phyloP scores from a whole-genome alignment of 495 filamentous ascomycete genomes.

The Tuber aestivum region DNA sequence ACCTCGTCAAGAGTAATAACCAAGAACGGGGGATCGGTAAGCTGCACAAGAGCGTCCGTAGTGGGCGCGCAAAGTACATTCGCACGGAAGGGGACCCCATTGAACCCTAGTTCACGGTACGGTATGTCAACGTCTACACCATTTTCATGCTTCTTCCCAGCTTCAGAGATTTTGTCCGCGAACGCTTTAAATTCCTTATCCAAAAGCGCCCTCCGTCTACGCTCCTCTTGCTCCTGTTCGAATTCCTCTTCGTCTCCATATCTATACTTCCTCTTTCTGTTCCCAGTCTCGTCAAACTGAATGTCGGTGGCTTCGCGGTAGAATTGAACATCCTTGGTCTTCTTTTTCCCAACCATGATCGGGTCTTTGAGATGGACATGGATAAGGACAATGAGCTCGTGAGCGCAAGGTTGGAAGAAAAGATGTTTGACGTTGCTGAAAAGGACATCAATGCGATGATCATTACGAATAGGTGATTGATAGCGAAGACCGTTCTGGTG shows the following conservation, averaged over 20 bases:
- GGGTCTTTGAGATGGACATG: slow-evolving; percentile 97
- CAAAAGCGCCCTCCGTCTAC: slow-evolving; percentile 78
- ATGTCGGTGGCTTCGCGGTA: slow-evolving; percentile 97
- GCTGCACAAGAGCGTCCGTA: slow-evolving; percentile 94
- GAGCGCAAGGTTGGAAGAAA: slow-evolving; percentile 95
- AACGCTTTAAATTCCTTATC: slow-evolving; percentile 94
- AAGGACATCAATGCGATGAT: slow-evolving; percentile 81
- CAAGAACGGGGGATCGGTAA: slow-evolving; percentile 94
- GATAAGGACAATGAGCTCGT: slow-evolving; percentile 95
- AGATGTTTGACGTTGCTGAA: slow-evolving; percentile 98
- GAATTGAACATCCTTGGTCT: slow-evolving; percentile 98
- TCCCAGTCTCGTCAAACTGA: slow-evolving; percentile 97
- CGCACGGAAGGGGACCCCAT: slow-evolving; percentile 88
- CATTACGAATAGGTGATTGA: slow-evolving; percentile 72
- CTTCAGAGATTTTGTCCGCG: slow-evolving; percentile 94
- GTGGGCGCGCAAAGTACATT: slow-evolving; percentile 93
- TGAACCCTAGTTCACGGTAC: slow-evolving; percentile 93
- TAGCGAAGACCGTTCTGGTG: slow-evolving; percentile 99
- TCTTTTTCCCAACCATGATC: slow-evolving; percentile 97
- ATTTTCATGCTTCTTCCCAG: slow-evolving; percentile 69
- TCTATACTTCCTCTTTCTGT: slow-evolving; percentile 93
- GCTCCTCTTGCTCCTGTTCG: slow-evolving; percentile 95
- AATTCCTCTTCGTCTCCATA: slow-evolving; percentile 99
- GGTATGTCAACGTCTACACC: slow-evolving; percentile 86
- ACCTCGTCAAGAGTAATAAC: slow-evolving; percentile 92